These are phyloP conservation scores for Hsuehochloa calcarea DNA, from an alignment of 176 grass and related monocot species.

Conservation along the genomic window DNA sequence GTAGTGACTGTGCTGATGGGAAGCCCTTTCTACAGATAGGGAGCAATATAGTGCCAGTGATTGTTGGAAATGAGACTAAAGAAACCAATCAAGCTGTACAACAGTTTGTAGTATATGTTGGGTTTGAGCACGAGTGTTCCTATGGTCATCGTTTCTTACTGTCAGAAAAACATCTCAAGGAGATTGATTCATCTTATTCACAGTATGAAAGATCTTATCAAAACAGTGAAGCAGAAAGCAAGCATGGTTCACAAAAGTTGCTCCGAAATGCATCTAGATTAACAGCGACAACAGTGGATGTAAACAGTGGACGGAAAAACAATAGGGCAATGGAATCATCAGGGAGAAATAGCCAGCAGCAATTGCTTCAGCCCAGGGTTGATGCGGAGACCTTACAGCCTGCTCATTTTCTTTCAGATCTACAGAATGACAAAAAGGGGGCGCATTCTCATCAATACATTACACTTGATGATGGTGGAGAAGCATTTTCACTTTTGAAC, in stretches of 20 bases:
- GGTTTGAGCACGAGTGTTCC: constrained; percentile 94
- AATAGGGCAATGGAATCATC: constrained; percentile 36
- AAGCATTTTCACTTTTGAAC: constrained; percentile 85
- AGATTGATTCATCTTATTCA: constrained; percentile 50
- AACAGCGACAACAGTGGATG: constrained; percentile 3
- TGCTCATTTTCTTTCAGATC: constrained; percentile 34
- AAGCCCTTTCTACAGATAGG: constrained; percentile 77
- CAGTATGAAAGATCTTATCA: constrained; percentile 35
- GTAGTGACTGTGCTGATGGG: constrained; percentile 32
- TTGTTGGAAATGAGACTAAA: constrained; percentile 49
- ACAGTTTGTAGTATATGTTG: constrained; percentile 59
- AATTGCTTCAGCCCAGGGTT: constrained; percentile 26
- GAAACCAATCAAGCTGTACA: constrained; percentile 45
- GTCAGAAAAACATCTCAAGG: constrained; percentile 73
- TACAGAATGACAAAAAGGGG: constrained; percentile 41
- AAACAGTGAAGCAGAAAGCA: constrained; percentile 46
- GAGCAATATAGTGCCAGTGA: constrained; percentile 76
- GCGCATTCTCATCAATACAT: constrained; percentile 44
- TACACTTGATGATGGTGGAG: constrained; percentile 61
- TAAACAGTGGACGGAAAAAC: constrained; percentile 39
- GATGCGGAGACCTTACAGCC: constrained; percentile 9
- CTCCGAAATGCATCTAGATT: constrained; percentile 38
- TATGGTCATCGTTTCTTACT: constrained; percentile 89
- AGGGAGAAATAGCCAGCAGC: constrained; percentile 48
- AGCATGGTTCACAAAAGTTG: constrained; percentile 45